Evolutionary conservation across 495 filamentous ascomycete genomes (phyloP).

Genomic region (Aspergillus funiculosus): DNA sequence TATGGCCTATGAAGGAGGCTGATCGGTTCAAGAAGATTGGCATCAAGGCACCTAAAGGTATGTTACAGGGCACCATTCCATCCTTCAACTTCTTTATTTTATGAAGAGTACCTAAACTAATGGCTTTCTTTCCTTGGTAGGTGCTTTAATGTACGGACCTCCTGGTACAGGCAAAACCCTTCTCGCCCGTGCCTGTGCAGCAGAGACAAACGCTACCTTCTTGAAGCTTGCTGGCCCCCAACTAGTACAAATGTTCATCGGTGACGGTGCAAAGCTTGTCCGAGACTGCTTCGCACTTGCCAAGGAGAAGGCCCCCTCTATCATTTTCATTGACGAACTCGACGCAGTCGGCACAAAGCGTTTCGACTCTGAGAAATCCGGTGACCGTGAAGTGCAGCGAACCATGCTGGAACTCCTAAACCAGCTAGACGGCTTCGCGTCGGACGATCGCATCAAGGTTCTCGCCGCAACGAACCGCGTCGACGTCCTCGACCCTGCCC

Average conservation of each 20-base stretch:
- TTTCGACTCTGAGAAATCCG: conserved; percentile 97
- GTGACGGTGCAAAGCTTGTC: conserved; percentile 95
- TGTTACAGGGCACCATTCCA: conserved; percentile 44
- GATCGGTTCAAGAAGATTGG: conserved; percentile 99
- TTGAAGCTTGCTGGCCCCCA: conserved; percentile 97
- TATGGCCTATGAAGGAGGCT: conserved; percentile 99
- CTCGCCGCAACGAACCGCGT: conserved; percentile 97
- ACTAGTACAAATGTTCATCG: conserved; percentile 99
- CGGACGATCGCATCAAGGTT: conserved; percentile 98
- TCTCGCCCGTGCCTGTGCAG: conserved; percentile 91
- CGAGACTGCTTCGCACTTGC: conserved; percentile 95
- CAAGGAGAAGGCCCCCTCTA: conserved; percentile 96
- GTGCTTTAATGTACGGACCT: conserved; percentile 97
- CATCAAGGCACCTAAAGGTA: conserved; percentile 99
- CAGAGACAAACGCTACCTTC: conserved; percentile 98
- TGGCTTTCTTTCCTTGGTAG: conserved; percentile 40
- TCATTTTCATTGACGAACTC: conserved; percentile 99
- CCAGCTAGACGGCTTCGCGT: conserved; percentile 97
- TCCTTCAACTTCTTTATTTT: background rate
- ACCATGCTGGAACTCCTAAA: conserved; percentile 99
- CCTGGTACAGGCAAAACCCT: conserved; percentile 96
- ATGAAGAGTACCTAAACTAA: conserved; percentile 11
- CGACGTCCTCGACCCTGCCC: conserved; percentile 91
- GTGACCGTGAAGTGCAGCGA: conserved; percentile 95
- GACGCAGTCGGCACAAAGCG: conserved; percentile 97